These are phyloP conservation scores for Corymbia citriodora DNA, from an alignment of 441 rosid genomes.

Conservation along the genomic window DNA sequence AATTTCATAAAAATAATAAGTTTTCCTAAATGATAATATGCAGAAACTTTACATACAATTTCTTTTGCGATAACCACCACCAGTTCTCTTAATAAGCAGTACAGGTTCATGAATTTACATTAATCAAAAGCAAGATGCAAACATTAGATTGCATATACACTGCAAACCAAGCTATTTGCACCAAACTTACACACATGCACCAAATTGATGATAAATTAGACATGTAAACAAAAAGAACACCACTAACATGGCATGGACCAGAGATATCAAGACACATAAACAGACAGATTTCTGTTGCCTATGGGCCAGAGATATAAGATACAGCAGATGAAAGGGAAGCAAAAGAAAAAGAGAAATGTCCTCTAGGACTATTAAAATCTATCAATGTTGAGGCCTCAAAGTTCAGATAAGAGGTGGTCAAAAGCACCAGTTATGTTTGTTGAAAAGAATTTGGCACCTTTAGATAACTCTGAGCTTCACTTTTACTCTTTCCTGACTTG, in stretches of 20 bases:
- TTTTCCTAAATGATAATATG: not conserved
- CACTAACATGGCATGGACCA: not conserved
- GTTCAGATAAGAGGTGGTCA: not conserved
- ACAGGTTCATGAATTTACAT: not conserved
- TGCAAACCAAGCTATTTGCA: not conserved
- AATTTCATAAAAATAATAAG: not conserved
- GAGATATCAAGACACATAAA: not conserved
- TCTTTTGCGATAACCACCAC: not conserved
- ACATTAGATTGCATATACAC: not conserved
- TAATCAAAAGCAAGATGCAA: not conserved
- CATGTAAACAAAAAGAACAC: not conserved
- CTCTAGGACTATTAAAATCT: not conserved
- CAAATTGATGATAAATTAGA: not conserved
- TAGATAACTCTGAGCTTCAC: conserved; percentile 57
- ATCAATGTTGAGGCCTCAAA: not conserved
- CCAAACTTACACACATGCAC: not conserved
- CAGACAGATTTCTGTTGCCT: not conserved
- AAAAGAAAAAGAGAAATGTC: not conserved
- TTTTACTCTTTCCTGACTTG: conserved; percentile 73
- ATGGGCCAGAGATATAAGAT: not conserved
- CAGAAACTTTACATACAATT: not conserved
- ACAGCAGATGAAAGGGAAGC: not conserved
- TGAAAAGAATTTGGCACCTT: conserved; percentile 39
- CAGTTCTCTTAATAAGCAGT: not conserved
- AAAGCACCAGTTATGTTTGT: not conserved